Evolutionary conservation across 805 yeast genomes (phyloP).

Genomic region (Lachancea waltii): DNA sequence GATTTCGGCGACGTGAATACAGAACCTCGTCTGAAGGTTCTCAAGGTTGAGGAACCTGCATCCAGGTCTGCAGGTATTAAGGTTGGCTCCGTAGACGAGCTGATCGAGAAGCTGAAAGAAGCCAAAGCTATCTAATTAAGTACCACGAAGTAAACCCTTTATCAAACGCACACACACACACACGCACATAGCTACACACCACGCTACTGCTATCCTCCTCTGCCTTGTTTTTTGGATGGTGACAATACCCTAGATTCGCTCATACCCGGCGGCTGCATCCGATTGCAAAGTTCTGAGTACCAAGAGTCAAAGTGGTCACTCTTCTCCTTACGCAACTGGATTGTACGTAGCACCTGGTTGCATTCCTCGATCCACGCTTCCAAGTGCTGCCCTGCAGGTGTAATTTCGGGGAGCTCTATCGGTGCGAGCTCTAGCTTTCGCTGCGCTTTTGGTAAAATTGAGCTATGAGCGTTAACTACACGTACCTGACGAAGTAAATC

Average conservation of each 20-base stretch:
- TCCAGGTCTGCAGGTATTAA: slow-evolving; percentile 73
- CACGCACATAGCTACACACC: not conserved
- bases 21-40: slow-evolving; percentile 54
- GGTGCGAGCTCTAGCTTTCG: slow-evolving; percentile 13
- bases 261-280: slow-evolving; percentile 29
- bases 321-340: slow-evolving; percentile 13
- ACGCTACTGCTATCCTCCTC: not conserved
- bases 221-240: slow-evolving; percentile 12
- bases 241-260: slow-evolving; percentile 15
- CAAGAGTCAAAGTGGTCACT: slow-evolving; percentile 20
- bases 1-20: slow-evolving; percentile 57
- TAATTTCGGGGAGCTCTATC: slow-evolving; percentile 14
- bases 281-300: slow-evolving; percentile 20
- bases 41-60: slow-evolving; percentile 81
- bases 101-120: slow-evolving; percentile 71
- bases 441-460: slow-evolving; percentile 16
- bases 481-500: slow-evolving; percentile 13
- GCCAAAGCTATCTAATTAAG: slow-evolving; percentile 54
- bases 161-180: no score
- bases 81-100: slow-evolving; percentile 76
- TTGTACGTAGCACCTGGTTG: slow-evolving; percentile 13
- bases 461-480: slow-evolving; percentile 21
- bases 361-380: slow-evolving; percentile 26
- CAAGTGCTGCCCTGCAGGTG: slow-evolving; percentile 20
- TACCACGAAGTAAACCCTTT: no score